Conservation (phyloP, 2,329 filamentous ascomycete genomes). For the Cercospora sp. region DNA sequence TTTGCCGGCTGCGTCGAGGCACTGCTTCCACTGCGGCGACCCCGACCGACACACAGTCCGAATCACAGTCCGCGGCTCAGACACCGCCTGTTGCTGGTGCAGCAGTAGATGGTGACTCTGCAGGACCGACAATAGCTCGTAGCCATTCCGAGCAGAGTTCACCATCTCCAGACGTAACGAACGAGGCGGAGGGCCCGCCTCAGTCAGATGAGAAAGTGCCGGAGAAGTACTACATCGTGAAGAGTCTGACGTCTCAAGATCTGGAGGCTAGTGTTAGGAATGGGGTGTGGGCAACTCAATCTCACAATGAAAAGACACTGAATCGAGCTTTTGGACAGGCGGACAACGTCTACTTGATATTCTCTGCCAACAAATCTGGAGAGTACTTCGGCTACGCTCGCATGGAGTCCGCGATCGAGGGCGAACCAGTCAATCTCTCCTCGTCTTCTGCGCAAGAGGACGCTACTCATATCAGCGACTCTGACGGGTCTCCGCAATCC, state of each 20-base stretch:
- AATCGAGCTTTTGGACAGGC: constrained; percentile 80
- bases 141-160: constrained; percentile 20
- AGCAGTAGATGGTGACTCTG: constrained; percentile 6
- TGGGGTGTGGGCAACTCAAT: constrained; percentile 90
- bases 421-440: constrained; percentile 53
- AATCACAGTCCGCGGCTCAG: constrained; percentile 24
- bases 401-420: constrained; percentile 81
- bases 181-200: not conserved
- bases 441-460: constrained; percentile 18
- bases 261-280: constrained; percentile 84
- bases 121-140: constrained; percentile 30
- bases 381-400: constrained; percentile 95
- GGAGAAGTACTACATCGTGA: constrained; percentile 87
- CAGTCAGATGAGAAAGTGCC: constrained; percentile 45
- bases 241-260: constrained; percentile 88
- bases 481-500: constrained; percentile 69
- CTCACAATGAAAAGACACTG: constrained; percentile 82
- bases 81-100: constrained; percentile 20
- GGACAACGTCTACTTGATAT: constrained; percentile 86
- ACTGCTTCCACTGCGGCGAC: constrained; percentile 25
- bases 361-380: constrained; percentile 95
- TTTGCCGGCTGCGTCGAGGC: constrained; percentile 71
- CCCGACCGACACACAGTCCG: constrained; percentile 17
- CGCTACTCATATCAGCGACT: constrained; percentile 15
- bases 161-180: not conserved